phyloP scores from a whole-genome alignment of 1,284 basidiomycete species.

The Leccinum fuscescens region DNA sequence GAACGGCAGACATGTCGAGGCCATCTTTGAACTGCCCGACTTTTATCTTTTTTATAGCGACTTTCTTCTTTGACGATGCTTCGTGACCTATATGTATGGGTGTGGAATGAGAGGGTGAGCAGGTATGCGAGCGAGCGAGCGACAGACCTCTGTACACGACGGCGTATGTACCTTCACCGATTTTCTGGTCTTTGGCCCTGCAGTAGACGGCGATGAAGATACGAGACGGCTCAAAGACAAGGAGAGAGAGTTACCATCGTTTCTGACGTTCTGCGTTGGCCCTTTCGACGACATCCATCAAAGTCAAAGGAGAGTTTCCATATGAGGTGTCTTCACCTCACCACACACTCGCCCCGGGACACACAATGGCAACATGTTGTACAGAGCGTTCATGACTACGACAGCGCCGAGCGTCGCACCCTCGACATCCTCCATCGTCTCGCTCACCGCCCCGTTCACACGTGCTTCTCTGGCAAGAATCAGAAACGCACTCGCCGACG shows the following conservation, averaged over 20 bases:
- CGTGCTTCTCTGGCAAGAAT: slow-evolving; percentile 39
- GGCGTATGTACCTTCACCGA: slow-evolving; percentile 97
- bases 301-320: slow-evolving; percentile 2
- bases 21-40: slow-evolving; percentile 97
- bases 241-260: slow-evolving; percentile 48
- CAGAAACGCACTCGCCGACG: slow-evolving; percentile 37
- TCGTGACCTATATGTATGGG: slow-evolving; percentile 54
- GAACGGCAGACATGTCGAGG: slow-evolving; percentile 96
- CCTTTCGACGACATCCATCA: slow-evolving; percentile 72
- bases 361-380: slow-evolving; percentile 28
- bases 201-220: slow-evolving; percentile 5
- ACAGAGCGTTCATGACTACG: slow-evolving; percentile 22
- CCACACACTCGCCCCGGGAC: background rate
- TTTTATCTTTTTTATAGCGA: slow-evolving; percentile 99
- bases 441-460: slow-evolving; percentile 43
- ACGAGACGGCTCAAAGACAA: slow-evolving; percentile 4
- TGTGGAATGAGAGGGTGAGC: background rate
- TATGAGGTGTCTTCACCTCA: background rate
- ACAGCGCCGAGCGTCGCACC: slow-evolving; percentile 2
- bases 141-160: slow-evolving; percentile 87
- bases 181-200: slow-evolving; percentile 84
- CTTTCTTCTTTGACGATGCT: slow-evolving; percentile 65
- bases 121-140: background rate
- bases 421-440: slow-evolving; percentile 20
- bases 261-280: slow-evolving; percentile 69